Evolutionary conservation across 257 asterid species (phyloP).

Genomic region (Mitragyna speciosa): DNA sequence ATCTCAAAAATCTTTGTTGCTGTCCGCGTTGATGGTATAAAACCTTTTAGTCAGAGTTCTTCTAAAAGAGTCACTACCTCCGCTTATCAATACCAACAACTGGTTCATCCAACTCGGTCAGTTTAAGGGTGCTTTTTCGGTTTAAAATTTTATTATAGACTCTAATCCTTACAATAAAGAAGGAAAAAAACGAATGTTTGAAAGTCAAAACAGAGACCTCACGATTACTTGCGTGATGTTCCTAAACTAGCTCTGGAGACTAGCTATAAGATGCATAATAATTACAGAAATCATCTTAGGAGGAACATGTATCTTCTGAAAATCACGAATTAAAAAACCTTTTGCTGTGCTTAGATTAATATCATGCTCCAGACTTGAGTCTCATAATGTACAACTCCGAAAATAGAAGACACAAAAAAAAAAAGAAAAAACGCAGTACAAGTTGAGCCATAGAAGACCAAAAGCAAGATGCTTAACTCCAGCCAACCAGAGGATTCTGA

Average conservation of each 20-base stretch:
- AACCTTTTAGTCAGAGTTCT: not conserved
- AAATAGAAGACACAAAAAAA: not conserved
- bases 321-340: not conserved
- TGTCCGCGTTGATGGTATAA: not conserved
- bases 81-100: not conserved
- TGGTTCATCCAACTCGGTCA: not conserved
- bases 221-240: no score
- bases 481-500: not conserved
- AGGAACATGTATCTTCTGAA: not conserved
- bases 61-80: not conserved
- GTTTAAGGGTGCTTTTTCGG: no score
- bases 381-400: not conserved
- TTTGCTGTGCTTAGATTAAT: not conserved
- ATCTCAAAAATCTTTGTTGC: not conserved
- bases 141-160: no score
- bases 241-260: no score
- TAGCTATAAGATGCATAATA: not conserved
- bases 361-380: not conserved
- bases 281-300: not conserved
- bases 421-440: no score
- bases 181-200: no score
- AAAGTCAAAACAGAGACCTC: no score
- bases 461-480: not conserved
- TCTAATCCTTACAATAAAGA: no score
- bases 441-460: not conserved